Conservation (phyloP, 495 filamentous ascomycete genomes). For the Hypoxylon subgilvum region DNA sequence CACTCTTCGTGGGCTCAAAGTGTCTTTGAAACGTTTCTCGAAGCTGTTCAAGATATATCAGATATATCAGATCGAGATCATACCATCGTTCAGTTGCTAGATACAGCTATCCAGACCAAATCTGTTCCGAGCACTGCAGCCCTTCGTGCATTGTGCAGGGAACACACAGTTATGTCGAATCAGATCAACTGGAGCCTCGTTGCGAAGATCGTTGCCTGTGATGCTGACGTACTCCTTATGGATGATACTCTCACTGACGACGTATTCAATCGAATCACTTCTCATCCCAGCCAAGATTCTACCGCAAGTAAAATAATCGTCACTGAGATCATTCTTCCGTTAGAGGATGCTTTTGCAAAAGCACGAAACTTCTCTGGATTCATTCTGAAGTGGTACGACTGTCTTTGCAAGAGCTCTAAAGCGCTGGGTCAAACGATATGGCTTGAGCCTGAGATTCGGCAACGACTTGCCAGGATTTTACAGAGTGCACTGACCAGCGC, state of each 20-base stretch:
- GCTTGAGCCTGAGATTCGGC: slow-evolving; percentile 66
- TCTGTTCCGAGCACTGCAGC: slow-evolving; percentile 39
- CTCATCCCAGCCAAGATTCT: slow-evolving; percentile 21
- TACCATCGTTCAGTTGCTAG: slow-evolving; percentile 33
- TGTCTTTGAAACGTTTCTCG: slow-evolving; percentile 59
- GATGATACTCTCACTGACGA: slow-evolving; percentile 19
- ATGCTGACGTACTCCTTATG: slow-evolving; percentile 70
- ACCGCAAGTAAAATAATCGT: slow-evolving; percentile 35
- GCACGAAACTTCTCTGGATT: slow-evolving; percentile 72
- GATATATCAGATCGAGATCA: slow-evolving; percentile 22
- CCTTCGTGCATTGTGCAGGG: slow-evolving; percentile 49
- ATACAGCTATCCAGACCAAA: slow-evolving; percentile 33
- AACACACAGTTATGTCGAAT: slow-evolving; percentile 46
- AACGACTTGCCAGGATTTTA: slow-evolving; percentile 48
- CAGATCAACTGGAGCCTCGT: slow-evolving; percentile 66
- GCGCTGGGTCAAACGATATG: slow-evolving; percentile 54
- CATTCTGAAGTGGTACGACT: slow-evolving; percentile 67
- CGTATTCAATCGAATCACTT: slow-evolving; percentile 29
- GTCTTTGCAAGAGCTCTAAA: slow-evolving; percentile 58
- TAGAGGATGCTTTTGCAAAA: slow-evolving; percentile 67
- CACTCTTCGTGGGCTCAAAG: slow-evolving; percentile 71
- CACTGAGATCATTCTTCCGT: slow-evolving; percentile 58
- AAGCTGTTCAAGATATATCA: slow-evolving; percentile 18
- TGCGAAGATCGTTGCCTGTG: slow-evolving; percentile 65
- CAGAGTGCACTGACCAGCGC: slow-evolving; percentile 52